These are phyloP conservation scores for Scheffersomyces spartinae DNA, from an alignment of 805 yeast species.

Conservation along the genomic window DNA sequence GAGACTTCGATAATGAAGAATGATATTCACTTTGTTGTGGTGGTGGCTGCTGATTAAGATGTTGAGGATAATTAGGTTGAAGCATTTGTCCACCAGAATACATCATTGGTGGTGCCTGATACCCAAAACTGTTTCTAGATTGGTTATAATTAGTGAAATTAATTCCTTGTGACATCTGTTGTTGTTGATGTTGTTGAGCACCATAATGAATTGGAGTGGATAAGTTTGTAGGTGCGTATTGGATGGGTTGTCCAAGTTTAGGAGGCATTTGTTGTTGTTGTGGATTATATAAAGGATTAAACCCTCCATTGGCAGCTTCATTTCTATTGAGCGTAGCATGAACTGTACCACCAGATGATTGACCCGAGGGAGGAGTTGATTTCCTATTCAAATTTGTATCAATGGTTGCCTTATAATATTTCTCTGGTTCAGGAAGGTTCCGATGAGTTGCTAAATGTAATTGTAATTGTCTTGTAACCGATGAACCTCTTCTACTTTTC, in stretches of 20 bases:
- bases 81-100: conserved; percentile 10
- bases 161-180: conserved; percentile 1
- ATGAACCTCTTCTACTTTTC: conserved; percentile 68
- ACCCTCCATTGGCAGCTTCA: too few species aligned
- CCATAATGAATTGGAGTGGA: conserved; percentile 12
- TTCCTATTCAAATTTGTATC: conserved; percentile 4
- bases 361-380: conserved; percentile 8
- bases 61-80: conserved; percentile 4
- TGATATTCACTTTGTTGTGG: conserved; percentile 5
- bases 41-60: conserved; percentile 4
- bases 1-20: conserved; percentile 25
- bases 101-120: conserved; percentile 9
- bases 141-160: conserved; percentile 2
- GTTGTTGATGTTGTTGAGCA: conserved; percentile 7
- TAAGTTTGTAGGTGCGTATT: conserved; percentile 4
- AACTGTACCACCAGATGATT: not conserved
- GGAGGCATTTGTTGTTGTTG: conserved; percentile 4
- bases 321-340: conserved; percentile 1
- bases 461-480: conserved; percentile 71
- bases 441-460: conserved; percentile 56
- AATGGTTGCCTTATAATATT: conserved; percentile 11
- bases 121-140: conserved; percentile 1
- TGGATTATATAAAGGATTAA: too few species aligned
- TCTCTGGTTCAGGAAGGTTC: conserved; percentile 37
- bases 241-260: conserved; percentile 10